A percentile compares a stretch with the other conserved stretches of the same genome.
Conservation (phyloP, 148 eudicot genomes). For the Rhododendron griersonianum region DNA sequence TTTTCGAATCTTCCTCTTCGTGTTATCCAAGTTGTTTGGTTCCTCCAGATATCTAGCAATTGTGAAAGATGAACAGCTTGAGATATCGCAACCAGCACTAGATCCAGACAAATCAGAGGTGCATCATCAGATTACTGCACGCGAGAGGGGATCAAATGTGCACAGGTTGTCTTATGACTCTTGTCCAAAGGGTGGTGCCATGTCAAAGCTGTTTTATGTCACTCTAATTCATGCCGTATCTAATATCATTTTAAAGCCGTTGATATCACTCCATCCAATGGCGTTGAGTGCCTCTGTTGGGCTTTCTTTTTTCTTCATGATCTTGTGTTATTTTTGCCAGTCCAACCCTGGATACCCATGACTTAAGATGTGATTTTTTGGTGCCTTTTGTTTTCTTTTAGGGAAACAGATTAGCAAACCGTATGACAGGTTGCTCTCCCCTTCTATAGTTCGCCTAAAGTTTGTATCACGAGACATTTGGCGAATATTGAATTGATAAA, state of each 20-base stretch:
- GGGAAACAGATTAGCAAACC: background rate
- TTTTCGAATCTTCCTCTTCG: background rate
- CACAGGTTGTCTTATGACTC: constrained; percentile 55
- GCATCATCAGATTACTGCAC: constrained; percentile 89
- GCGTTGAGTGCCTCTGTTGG: background rate
- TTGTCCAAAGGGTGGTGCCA: background rate
- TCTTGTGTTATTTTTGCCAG: background rate
- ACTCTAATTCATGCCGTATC: background rate
- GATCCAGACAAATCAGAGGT: constrained; percentile 66
- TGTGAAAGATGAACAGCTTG: constrained; percentile 74
- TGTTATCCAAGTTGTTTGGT: constrained; percentile 3
- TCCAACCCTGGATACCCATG: background rate
- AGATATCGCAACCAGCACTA: constrained; percentile 94
- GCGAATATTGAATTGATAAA: background rate
- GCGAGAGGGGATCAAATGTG: constrained; percentile 49
- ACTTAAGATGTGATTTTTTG: background rate
- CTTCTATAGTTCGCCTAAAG: background rate
- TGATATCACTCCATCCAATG: background rate
- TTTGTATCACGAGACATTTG: constrained; percentile 1
- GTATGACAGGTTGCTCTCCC: constrained; percentile 6
- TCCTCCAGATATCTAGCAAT: constrained; percentile 60
- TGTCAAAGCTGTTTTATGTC: background rate
- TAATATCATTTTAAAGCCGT: background rate
- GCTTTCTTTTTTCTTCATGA: too few relatives aligned
- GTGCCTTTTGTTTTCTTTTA: background rate